Evolutionary conservation across 129 eudicot genomes (phyloP).

Genomic region (Centella asiatica): DNA sequence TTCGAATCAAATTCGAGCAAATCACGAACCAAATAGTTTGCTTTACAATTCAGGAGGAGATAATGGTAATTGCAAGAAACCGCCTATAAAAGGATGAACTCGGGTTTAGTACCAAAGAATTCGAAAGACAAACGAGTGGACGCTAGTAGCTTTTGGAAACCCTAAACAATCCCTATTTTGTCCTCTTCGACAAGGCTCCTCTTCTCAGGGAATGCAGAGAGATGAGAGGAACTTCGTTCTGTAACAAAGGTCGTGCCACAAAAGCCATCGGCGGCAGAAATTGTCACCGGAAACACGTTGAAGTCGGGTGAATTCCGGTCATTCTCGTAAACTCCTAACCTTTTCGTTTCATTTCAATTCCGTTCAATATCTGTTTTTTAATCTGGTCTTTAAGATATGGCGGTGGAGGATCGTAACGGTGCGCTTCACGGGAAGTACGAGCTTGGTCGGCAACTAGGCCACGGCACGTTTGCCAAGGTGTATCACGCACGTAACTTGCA

Average conservation of each 20-base stretch:
- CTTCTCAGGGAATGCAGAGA: conserved; percentile 83
- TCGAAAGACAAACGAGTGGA: not conserved
- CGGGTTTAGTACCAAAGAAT: not conserved
- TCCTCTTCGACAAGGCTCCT: not conserved
- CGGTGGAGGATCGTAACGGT: conserved; percentile 5
- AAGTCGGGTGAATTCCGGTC: conserved; percentile 54
- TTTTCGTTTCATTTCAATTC: not conserved
- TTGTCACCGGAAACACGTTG: conserved; percentile 90
- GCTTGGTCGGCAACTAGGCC: conserved; percentile 14
- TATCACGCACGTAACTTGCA: conserved; percentile 11
- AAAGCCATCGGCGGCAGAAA: conserved; percentile 66
- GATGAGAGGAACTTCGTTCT: conserved; percentile 53
- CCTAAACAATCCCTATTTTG: not conserved
- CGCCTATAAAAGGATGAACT: conserved; percentile 23
- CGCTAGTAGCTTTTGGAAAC: not conserved
- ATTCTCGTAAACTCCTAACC: not conserved
- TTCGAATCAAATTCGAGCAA: no score
- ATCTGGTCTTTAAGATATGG: not conserved
- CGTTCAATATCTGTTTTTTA: not conserved
- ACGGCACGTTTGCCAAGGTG: conserved; percentile 22
- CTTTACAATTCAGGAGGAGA: not conserved
- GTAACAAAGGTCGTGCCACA: conserved; percentile 32
- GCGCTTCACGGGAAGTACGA: conserved; percentile 15
- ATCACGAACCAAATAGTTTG: not conserved
- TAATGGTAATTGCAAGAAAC: not conserved